Evolutionary conservation across 176 grass and related monocot genomes (phyloP), one percentile per base, ranked within the genome.

Genomic region (Oryza brachyantha): DNA sequence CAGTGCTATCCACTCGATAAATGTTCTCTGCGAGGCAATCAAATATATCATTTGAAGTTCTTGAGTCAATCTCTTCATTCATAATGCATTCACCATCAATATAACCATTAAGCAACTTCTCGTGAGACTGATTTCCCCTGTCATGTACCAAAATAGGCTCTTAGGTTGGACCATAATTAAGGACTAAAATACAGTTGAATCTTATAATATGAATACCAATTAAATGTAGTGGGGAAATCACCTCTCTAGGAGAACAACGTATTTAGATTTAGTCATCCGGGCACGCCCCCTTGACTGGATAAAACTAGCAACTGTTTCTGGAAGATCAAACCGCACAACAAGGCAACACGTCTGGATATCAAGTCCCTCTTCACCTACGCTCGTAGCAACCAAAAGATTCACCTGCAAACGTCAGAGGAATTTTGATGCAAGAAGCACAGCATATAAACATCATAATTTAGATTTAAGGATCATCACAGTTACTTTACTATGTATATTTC

Each of bases 351-450:
- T 97, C 79, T 94, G 89, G 85, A 97, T 92, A 70, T 97, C 94
- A 74, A 97, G 94, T 42, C 94, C 94, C 87, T 97, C 94, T 90
- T 97, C 94, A 84, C 87, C 94, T 74, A 97, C 94, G 75, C 89
- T 97, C 61, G 94, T 97, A 79, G 94, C 89, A 68, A 97, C 87
- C 72, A 97, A 86, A 84, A 97, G 88, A 83, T 94, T 97, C 80
- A 94, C 94, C 94, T 97, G 69, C 71, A 84, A 75, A 74, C 16
- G 68, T 72, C 16, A 32, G 84, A 68, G 21, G 29, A 77, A 84
- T 14, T 70, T 72, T 91, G 26, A 84, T 10, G 52, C 31, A 73
- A 84, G 36, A 81, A 81, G 10, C 48, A 81, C n/a, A 88, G 54
- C 21, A 91, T 29, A 22, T 70, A 45, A 77, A 70, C 25, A 46